Percentiles rank a stretch among this genome's conserved stretches.
These are phyloP conservation scores for Parietichytrium sp. DNA, from an alignment of 108 stramenopile genomes.

Conservation along the genomic window DNA sequence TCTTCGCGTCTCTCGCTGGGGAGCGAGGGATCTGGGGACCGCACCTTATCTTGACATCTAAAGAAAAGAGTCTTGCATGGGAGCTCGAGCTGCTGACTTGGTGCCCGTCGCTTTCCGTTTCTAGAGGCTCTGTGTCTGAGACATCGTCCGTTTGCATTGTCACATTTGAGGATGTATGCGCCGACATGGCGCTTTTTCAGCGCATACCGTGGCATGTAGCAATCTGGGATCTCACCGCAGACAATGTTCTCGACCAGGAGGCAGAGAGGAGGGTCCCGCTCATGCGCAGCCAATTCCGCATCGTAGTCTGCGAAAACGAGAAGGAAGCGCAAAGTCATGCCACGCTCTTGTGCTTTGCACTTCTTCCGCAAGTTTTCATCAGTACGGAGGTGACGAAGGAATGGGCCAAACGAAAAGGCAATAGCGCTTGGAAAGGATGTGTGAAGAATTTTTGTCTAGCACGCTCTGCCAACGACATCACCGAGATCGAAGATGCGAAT, in stretches of 20 bases:
- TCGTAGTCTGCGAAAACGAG: neutral
- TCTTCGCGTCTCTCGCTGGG: neutral
- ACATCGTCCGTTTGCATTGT: neutral
- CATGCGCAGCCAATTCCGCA: neutral
- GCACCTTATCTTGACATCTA: slow-evolving; percentile 9
- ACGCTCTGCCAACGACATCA: neutral
- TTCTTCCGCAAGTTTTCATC: neutral
- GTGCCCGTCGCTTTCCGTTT: neutral
- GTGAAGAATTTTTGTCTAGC: neutral
- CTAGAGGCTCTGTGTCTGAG: neutral
- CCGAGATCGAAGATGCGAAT: slow-evolving; percentile 29
- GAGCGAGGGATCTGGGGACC: slow-evolving; percentile 15
- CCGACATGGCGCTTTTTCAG: neutral
- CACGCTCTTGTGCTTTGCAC: neutral
- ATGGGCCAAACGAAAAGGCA: neutral
- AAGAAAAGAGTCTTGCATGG: neutral
- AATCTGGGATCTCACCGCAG: neutral
- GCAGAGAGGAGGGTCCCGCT: neutral
- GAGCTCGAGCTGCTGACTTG: neutral
- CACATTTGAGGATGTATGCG: neutral
- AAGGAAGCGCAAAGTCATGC: neutral
- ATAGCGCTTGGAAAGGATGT: neutral
- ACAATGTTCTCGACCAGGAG: neutral
- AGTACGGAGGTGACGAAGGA: neutral
- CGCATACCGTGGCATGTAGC: neutral